phyloP scores from a whole-genome alignment of 2,329 filamentous ascomycete genomes.

The Cladosporium sp. region DNA sequence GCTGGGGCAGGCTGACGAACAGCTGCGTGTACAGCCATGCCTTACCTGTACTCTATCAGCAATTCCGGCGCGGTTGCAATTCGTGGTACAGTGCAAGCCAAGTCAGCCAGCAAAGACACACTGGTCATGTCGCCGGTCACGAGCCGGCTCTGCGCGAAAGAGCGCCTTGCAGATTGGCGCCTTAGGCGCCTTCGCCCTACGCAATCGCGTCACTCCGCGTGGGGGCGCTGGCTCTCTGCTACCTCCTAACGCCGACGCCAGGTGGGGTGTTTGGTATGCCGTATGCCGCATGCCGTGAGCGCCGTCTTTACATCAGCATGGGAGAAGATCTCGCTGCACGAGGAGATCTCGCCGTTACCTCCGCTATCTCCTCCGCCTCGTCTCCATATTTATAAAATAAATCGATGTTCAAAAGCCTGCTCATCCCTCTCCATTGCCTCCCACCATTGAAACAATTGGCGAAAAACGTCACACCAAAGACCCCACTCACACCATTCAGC shows the following conservation, averaged over 20 bases:
- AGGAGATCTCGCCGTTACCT: not conserved
- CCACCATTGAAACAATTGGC: not conserved
- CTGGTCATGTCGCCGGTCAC: no score
- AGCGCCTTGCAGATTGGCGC: no score
- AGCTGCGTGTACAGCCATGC: no score
- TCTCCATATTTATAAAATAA: not conserved
- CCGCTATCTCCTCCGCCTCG: not conserved
- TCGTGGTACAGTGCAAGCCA: no score
- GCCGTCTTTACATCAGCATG: no score
- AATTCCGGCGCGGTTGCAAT: no score
- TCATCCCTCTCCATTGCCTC: not conserved
- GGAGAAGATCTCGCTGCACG: no score
- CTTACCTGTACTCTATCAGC: no score
- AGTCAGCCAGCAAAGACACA: no score
- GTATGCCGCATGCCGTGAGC: not conserved
- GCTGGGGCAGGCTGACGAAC: no score
- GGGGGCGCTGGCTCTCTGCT: constrained; percentile 1
- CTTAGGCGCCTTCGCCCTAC: not conserved
- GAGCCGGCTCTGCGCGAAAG: no score
- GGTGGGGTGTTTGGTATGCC: not conserved
- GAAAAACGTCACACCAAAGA: not conserved
- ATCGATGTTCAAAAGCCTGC: not conserved
- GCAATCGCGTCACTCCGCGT: constrained; percentile 6
- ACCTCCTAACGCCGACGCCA: constrained; percentile 2
- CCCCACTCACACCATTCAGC: constrained; percentile 9